phyloP scores from a whole-genome alignment of 1,284 basidiomycete genomes.

The Acaromyces ingoldii region DNA sequence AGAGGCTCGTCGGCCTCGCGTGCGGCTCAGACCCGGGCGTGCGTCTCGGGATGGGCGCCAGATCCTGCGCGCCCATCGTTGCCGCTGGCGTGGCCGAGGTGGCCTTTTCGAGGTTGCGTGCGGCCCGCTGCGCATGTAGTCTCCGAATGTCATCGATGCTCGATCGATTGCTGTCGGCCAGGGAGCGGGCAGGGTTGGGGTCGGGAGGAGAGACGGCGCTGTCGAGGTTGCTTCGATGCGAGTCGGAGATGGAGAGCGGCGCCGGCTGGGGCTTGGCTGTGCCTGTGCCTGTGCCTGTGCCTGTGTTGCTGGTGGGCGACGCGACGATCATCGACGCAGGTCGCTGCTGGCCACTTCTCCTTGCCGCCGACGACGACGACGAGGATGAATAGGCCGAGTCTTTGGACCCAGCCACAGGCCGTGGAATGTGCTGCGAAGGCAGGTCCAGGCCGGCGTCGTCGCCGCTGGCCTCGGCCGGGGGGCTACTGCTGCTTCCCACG shows the following conservation, averaged over 20 bases:
- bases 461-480: too few relatives aligned
- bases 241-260: conserved; percentile 8
- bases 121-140: conserved; percentile 35
- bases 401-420: conserved; percentile 16
- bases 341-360: too few relatives aligned
- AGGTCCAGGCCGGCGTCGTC: background rate
- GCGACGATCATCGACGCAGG: too few relatives aligned
- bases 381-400: too few relatives aligned
- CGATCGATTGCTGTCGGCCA: conserved; percentile 38
- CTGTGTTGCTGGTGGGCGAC: too few relatives aligned
- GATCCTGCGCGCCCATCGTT: background rate
- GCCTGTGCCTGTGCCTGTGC: too few relatives aligned
- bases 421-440: conserved; percentile 38
- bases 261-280: conserved; percentile 1
- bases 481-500: too few relatives aligned
- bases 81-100: conserved; percentile 9
- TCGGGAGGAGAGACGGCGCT: conserved; percentile 29
- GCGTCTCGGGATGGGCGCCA: conserved; percentile 7
- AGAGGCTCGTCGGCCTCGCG: conserved; percentile 28
- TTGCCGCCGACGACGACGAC: too few relatives aligned
- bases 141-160: conserved; percentile 41
- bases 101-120: background rate
- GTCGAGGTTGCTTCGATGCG: conserved; percentile 7
- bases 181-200: conserved; percentile 26
- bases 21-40: conserved; percentile 20